These are phyloP conservation scores for Glomus cerebriforme DNA, from an alignment of 192 early-diverging fungal genomes.

Conservation along the genomic window DNA sequence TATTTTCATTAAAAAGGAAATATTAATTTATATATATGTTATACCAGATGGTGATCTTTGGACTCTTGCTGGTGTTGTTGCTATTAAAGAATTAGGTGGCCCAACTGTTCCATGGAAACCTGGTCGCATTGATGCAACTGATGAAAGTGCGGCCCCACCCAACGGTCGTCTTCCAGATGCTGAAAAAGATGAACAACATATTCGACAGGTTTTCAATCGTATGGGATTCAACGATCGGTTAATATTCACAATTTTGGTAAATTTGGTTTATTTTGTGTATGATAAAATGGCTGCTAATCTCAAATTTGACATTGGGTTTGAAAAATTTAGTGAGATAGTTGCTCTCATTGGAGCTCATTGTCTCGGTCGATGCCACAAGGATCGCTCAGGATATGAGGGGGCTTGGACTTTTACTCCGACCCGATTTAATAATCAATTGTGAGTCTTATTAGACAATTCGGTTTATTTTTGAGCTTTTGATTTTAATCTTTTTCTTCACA, in stretches of 20 bases:
- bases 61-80: constrained; percentile 71
- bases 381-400: constrained; percentile 64
- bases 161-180: constrained; percentile 72
- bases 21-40: not conserved
- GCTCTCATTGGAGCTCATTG: constrained; percentile 69
- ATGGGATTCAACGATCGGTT: constrained; percentile 65
- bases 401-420: constrained; percentile 51
- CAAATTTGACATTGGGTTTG: not conserved
- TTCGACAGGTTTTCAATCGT: constrained; percentile 63
- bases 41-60: constrained; percentile 68
- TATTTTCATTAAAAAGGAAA: not conserved
- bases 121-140: constrained; percentile 56
- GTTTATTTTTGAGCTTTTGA: constrained; percentile 24
- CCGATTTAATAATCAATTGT: constrained; percentile 52
- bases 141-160: constrained; percentile 57
- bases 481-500: constrained; percentile 24
- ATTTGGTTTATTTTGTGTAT: too few species aligned
- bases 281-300: not conserved
- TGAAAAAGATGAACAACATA: constrained; percentile 54
- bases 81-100: constrained; percentile 71
- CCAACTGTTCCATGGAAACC: constrained; percentile 67
- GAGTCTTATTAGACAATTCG: constrained; percentile 25
- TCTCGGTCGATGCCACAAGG: constrained; percentile 64
- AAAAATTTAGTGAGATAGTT: constrained; percentile 57
- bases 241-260: not conserved